Evolutionary conservation across 2,329 filamentous ascomycete genomes (phyloP).

Genomic region (Corynespora cassiicola): DNA sequence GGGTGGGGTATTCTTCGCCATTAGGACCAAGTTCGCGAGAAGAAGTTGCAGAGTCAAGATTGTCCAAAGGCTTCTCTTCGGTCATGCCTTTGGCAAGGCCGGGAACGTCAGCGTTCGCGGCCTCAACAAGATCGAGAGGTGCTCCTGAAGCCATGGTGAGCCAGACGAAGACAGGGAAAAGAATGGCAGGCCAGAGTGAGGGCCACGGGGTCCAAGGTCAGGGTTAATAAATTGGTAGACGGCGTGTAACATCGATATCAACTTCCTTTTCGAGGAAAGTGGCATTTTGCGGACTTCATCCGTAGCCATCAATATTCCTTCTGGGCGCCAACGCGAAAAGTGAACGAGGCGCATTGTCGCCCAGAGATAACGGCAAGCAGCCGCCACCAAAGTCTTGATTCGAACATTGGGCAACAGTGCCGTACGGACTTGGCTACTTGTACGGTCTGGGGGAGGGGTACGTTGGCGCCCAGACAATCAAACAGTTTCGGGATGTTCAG

Average conservation of each 20-base stretch:
- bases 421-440: no score
- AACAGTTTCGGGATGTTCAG: no score
- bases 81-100: conserved; percentile 9
- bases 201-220: background rate
- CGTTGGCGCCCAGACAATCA: no score
- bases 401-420: no score
- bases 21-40: conserved; percentile 25
- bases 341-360: background rate
- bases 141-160: conserved; percentile 23
- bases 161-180: background rate
- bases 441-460: no score
- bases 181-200: background rate
- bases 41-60: no score
- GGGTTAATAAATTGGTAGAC: conserved; percentile 8
- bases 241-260: conserved; percentile 6
- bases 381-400: conserved; percentile 2
- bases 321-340: conserved; percentile 17
- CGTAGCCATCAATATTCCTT: conserved; percentile 1
- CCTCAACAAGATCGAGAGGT: conserved; percentile 23
- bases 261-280: conserved; percentile 24
- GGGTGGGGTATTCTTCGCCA: conserved; percentile 33
- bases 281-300: conserved; percentile 4
- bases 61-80: conserved; percentile 13
- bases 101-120: conserved; percentile 16
- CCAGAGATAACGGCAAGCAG: conserved; percentile 15